Conservation (phyloP, 257 asterid genomes). For the Apocynum venetum region DNA sequence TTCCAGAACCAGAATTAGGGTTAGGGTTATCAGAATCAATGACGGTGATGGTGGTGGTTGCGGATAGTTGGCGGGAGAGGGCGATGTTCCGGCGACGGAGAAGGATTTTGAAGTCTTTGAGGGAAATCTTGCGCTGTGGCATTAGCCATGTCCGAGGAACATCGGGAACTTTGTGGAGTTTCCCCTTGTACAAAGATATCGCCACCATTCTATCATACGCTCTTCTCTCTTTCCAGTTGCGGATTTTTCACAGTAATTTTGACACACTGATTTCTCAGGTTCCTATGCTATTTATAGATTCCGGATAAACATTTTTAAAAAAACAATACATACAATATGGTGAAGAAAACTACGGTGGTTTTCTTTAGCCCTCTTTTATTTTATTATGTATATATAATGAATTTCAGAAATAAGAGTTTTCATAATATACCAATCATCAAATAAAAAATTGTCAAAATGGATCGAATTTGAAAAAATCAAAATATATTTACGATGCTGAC, state of each 20-base stretch:
- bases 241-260: background rate
- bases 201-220: constrained; percentile 52
- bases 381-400: too few species aligned
- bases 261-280: background rate
- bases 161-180: constrained; percentile 69
- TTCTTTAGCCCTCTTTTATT: too few species aligned
- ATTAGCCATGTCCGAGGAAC: constrained; percentile 65
- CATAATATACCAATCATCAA: too few species aligned
- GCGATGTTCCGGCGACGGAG: constrained; percentile 69
- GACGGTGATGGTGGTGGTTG: background rate
- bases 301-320: background rate
- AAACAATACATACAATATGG: too few species aligned
- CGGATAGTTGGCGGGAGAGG: constrained; percentile 48
- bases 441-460: too few species aligned
- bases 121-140: constrained; percentile 59
- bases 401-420: too few species aligned
- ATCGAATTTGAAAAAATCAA: too few species aligned
- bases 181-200: constrained; percentile 80
- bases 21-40: constrained; percentile 24
- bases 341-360: too few species aligned
- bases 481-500: too few species aligned
- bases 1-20: constrained; percentile 26
- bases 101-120: constrained; percentile 55
- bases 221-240: background rate
- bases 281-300: background rate